Evolutionary conservation across 441 rosid genomes (phyloP).

Genomic region (California macrophylla): DNA sequence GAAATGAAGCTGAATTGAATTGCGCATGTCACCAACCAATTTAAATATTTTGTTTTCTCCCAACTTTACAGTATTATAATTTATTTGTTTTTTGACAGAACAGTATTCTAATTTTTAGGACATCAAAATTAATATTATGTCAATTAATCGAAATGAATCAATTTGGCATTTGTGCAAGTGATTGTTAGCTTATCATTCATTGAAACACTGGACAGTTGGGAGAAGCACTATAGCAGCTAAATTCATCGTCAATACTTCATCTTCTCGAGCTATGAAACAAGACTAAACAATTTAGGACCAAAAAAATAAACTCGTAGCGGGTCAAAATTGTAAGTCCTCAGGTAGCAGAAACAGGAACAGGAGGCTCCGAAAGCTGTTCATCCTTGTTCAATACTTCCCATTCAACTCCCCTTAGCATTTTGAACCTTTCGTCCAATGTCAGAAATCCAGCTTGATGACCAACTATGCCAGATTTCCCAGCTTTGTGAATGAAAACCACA

Average conservation of each 20-base stretch:
- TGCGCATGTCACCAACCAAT: too few relatives aligned
- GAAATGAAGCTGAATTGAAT: too few relatives aligned
- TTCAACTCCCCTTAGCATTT: conserved; percentile 46
- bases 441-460: conserved; percentile 50
- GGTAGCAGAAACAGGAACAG: conserved; percentile 21
- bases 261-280: neutral
- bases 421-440: conserved; percentile 53
- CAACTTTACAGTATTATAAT: too few relatives aligned
- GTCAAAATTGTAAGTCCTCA: conserved; percentile 22
- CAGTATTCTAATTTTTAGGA: too few relatives aligned
- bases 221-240: too few relatives aligned
- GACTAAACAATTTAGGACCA: neutral
- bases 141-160: too few relatives aligned
- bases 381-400: conserved; percentile 52
- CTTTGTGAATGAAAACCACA: conserved; percentile 52
- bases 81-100: too few relatives aligned
- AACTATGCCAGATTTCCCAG: conserved; percentile 47
- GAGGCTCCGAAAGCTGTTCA: conserved; percentile 38
- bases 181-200: too few relatives aligned
- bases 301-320: neutral
- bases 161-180: too few relatives aligned
- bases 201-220: too few relatives aligned
- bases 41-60: too few relatives aligned
- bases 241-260: neutral
- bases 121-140: too few relatives aligned